Evolutionary conservation across 495 filamentous ascomycete genomes (phyloP).

Genomic region (Aspergillus conjunctus): DNA sequence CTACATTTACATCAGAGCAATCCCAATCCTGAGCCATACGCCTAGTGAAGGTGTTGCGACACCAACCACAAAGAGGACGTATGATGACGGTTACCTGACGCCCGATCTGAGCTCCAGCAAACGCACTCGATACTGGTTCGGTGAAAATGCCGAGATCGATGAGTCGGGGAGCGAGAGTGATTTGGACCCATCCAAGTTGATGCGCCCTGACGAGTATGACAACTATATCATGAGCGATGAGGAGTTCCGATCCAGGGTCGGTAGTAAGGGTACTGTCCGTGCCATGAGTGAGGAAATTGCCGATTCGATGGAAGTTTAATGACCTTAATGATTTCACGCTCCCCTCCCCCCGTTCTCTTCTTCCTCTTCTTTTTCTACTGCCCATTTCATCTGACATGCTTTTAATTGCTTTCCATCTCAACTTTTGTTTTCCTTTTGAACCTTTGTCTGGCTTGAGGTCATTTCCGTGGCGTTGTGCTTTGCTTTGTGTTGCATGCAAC

Average conservation of each 20-base stretch:
- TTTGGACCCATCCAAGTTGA: conserved; percentile 37
- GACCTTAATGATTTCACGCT: conserved; percentile 7
- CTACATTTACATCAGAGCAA: conserved; percentile 85
- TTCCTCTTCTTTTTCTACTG: conserved; percentile 7
- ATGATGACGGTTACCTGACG: conserved; percentile 52
- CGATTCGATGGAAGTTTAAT: conserved; percentile 66
- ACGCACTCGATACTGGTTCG: conserved; percentile 81
- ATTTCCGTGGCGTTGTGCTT: conserved; percentile 8
- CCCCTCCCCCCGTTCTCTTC: conserved; percentile 5
- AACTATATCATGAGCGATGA: conserved; percentile 49
- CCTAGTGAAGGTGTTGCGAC: conserved; percentile 48
- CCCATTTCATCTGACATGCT: conserved; percentile 7
- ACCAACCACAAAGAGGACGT: conserved; percentile 49
- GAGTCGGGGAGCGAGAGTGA: conserved; percentile 48
- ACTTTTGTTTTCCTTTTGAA: conserved; percentile 10
- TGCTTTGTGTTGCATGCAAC: conserved; percentile 26
- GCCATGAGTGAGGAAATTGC: conserved; percentile 76
- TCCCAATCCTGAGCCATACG: conserved; percentile 77
- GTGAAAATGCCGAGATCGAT: conserved; percentile 54
- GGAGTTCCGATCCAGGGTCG: conserved; percentile 40
- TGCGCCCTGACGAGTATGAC: conserved; percentile 41
- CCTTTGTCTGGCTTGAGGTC: conserved; percentile 11
- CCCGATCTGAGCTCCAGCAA: conserved; percentile 65
- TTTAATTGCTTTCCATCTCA: conserved; percentile 6
- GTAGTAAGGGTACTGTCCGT: conserved; percentile 55